Base-by-base conservation (phyloP, 805 yeast species). In the Candida khao-thaluensis region DNA sequence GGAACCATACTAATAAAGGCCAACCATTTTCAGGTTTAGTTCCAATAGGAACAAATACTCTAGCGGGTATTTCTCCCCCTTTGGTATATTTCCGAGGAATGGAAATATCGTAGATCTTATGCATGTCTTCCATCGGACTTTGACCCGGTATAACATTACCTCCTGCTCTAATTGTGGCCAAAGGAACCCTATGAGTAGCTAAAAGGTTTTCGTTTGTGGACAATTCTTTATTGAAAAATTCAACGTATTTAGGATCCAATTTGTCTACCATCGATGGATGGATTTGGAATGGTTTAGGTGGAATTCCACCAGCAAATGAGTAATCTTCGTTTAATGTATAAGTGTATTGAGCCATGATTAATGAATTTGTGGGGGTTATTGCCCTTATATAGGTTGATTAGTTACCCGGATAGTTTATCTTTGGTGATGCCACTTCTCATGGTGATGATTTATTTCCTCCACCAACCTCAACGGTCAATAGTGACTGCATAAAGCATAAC, bases 111-210 rank as follows among this genome's bases (percentile, higher is more conserved):
- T 44, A 51, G 17, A 46, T 57, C 29, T 53, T 44, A 4, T 48
- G 54, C 56, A 66, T 42, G 20, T 49, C 50, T 17, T 45, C 47
- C 33, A 56, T 44, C 5, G 66, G 59, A 17, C 60, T 44, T 42
- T 63, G 72, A n/a, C 74, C 74, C 1, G 72, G 71, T 43, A 65
- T 58, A n/a, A 65, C 66, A 45, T 65, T 65, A 5, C 70, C 71
- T 9, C 60, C 62, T 2, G 51, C 54, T 40, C 63, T 52, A 21
- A 58, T 45, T 5, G 39, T 41, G 6, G 46, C 52, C 37, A 66
- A 52, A n/a, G 70, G 69, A 6, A 46, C 52, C 21, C 66, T 46
- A 32, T 66, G 70, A 8, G 71, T 65, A 45, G 59, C 61, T 16
- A 62, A 44, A 30, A 65, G 50, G 29, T 51, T 50, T 17, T 62